Base-by-base conservation (phyloP, 306 rosid species). In the Acmispon strigosus region DNA sequence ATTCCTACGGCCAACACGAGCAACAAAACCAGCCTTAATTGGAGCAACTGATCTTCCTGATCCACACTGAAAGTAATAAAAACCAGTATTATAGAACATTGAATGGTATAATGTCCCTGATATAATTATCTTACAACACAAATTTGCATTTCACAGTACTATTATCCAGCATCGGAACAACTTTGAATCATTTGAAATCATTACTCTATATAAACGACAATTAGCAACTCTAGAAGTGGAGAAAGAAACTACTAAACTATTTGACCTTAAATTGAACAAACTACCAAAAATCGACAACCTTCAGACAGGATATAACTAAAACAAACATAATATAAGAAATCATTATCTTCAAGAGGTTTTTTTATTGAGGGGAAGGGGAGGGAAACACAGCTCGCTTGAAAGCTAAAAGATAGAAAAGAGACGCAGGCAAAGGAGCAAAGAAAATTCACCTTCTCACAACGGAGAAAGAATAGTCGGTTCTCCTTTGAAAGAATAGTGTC, bases 31-130 rank as follows among this genome's bases (percentile, higher is more conserved):
- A 75, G 97, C 96, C 77, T 94, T 94, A 78, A 94, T 91, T 9
- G 89, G 97, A 78, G 96, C 95, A 71, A 94, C 99, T 4, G 97
- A 89, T 73, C 98, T 82, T 68, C 97, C 97, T 8, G 97, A 94
- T 76, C 97, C 96, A 70, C 98, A 90, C 98, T 94, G 86, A 84
- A 76, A 77, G 12, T 48, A 48, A 16, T 13, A 49, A 73, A 68
- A 73, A 68, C 32, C 16, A 61, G 20, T 4, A 44, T 58, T 43
- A 51, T 8, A 53, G 17, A 29, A 48, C 34, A 54, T 54, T 27
- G 18, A 43, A 54, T 16, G 34, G 43, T 16, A 69, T 14, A 29
- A 32, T 11, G n/a, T 11, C 12, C 29, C 11, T 11, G 15, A 8
- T n/a, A 55, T 13, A 0, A 24, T 1, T 9, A 55, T 5, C 7